Percentiles rank a stretch among this genome's conserved stretches.
phyloP scores from a whole-genome alignment of 2,329 filamentous ascomycete species.

The Botrytis medusae region DNA sequence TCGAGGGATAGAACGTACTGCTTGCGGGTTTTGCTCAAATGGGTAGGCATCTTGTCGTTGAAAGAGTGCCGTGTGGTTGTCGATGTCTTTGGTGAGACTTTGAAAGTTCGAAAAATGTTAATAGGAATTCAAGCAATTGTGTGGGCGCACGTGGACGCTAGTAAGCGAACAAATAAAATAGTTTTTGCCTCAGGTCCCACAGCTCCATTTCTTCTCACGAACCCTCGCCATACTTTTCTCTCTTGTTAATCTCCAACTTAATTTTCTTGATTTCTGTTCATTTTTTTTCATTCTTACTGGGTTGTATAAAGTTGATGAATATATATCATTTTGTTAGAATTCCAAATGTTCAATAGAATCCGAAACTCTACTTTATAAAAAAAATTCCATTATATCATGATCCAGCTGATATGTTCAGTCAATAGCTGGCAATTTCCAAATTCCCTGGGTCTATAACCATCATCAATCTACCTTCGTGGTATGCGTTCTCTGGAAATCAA shows the following conservation, averaged over 20 bases:
- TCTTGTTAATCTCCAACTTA: not conserved
- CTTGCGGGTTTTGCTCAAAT: constrained; percentile 75
- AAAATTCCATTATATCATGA: not conserved
- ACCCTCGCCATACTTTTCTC: not conserved
- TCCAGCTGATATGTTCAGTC: not conserved
- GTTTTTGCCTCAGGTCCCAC: not conserved
- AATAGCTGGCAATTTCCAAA: not conserved
- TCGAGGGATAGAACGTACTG: constrained; percentile 55
- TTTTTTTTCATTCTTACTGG: not conserved
- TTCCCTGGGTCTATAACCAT: not conserved
- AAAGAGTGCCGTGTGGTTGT: constrained; percentile 35
- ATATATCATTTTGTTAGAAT: not conserved
- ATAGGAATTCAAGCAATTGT: constrained; percentile 2
- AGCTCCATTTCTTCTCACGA: not conserved
- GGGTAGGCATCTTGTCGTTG: constrained; percentile 67
- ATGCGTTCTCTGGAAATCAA: not conserved
- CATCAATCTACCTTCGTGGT: not conserved
- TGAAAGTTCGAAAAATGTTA: constrained; percentile 3
- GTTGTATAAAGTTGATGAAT: not conserved
- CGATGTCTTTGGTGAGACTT: constrained; percentile 18
- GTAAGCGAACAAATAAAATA: constrained; percentile 17
- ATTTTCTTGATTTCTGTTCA: not conserved
- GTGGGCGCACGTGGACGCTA: constrained; percentile 17
- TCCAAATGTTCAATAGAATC: not conserved
- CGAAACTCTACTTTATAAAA: not conserved